Evolutionary conservation across 2,329 filamentous ascomycete species (phyloP), one percentile per base, ranked within the genome.

Genomic region (Eurotiales sp.): DNA sequence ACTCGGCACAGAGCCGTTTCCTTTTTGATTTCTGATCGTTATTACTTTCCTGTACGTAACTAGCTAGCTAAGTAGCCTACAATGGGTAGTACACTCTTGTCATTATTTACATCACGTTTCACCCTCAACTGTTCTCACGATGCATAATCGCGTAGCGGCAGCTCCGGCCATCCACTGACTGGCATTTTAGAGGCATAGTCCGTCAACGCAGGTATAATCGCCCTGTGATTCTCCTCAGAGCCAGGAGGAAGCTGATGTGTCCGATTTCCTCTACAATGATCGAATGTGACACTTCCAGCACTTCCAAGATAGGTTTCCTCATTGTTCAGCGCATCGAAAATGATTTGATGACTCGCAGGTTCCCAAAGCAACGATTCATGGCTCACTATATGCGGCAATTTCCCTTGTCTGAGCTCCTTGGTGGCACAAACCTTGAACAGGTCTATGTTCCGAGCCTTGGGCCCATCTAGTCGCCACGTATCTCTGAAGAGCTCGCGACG

Each of bases 241-340:
- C 12, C 44, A 17, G 44, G 44, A 4, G 44, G 44, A 5, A 46
- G 22, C 23, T 34, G 22, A 7, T 36, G 11, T 17, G 29, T 19
- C 15, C 7, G n/a, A 10, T 8, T 14, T 27, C 32, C 44, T 46
- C 17, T 30, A 30, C 41, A 44, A 10, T 23, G 29, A 19, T 46
- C 44, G 11, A 22, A n/a, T 15, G 29, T 36, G 7, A 46, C 19
- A 11, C 15, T 37, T 3, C 25, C 44, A 17, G 44, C 21, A 46
- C 29, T 46, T 27, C 44, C 44, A 19, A 46, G n/a, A 25, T 37
- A 46, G 12, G 44, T 46, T 21, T 46, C 29, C 44, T 46, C 44
- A 25, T 46, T 46, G 21, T 34, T 46, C 19, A 46, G 3, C 3
- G 22, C 44, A 6, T 25, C 19, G 17, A 46, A 46, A 6, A 44